Evolutionary conservation across 2,329 filamentous ascomycete species (phyloP), one percentile per base, ranked within the genome.

Genomic region (Dactylellina sp.): DNA sequence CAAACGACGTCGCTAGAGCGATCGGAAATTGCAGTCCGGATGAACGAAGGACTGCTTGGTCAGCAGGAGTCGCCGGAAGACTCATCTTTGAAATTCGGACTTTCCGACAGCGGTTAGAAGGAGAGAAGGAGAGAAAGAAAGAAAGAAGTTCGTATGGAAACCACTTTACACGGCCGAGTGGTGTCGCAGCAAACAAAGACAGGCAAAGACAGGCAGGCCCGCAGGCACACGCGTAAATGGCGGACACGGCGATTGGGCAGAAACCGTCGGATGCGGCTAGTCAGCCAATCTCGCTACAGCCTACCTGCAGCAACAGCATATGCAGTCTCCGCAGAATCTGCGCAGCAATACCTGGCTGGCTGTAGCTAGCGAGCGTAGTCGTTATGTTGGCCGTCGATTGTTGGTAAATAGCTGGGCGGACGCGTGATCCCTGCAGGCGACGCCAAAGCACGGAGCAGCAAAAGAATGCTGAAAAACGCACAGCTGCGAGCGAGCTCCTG

Each of bases 401-500:
- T 66, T 66, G 62, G 62, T 66, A 66, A 66, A 66, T 57, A 66
- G 25, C 14, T 32, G 42, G 9, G 7, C 24, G 16, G 32, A 68
- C 63, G 63, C 64, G 64, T 61, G 49, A 66, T 52, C 64, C 64
- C 55, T 70, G 64, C 25, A 16, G 12, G 11, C 25, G 24, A 28
- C 46, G 42, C 42, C 42, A 46, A 46, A 46, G 42, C 14, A 46
- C 42, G 42, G 42, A 46, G 42, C 42, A 52, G n/a, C n/a, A n/a
- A n/a, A 18, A 32, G 47, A 46, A 53, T 49, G 50, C 61, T 40
- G 64, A 25, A 25, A 42, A 39, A n/a, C n/a, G 20, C 20, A 35
- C 16, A 78, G 75, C 63, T 76, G 77, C 75, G 62, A 56, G 65
- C 28, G 22, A 79, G 76, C 64, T 75, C 75, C 65, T 75, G 76